Evolutionary conservation across 2,329 filamentous ascomycete genomes (phyloP), one percentile per base, ranked within the genome.

Genomic region (Calonectria pauciramosa): DNA sequence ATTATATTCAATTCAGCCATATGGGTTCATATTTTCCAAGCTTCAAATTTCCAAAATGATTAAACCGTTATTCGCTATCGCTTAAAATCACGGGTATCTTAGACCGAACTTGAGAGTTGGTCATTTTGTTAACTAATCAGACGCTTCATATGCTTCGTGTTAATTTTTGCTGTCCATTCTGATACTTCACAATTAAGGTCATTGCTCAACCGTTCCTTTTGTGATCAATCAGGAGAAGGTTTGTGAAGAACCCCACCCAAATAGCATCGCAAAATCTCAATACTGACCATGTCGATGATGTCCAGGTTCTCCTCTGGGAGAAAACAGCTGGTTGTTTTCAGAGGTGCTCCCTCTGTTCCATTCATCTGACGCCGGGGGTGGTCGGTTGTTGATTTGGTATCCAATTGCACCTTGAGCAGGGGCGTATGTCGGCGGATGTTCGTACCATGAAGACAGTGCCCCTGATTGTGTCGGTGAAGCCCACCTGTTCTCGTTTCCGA

Each of bases 41-140:
- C 16, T 54, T 30, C 16, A 54, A 54, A 30, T 54, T 30, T 28
- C 28, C 51, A 54, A 63, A 66, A 23, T 41, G 16, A 36, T 38
- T 51, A 67, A 51, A 52, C 56, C 30, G 38, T 52, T 66, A 49
- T 64, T 70, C 66, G 65, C 49, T 63, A 52, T 73, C 56, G 59
- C 71, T 74, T 28, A 23, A 51, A 70, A 38, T 52, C 63, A 67
- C 66, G 72, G 76, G 73, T 78, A 77, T 75, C 71, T 74, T 60
- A 28, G 66, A 47, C 63, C 64, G 65, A 65, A 69, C 41, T 16
- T 63, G 54, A 47, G 23, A 38, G 38, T 44, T 74, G 52, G 56
- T 59, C 65, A 68, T 70, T 38, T 70, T 38, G 20, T 28, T 20
- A 30, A 60, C n/a, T 30, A 38, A 60, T 51, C 41, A 28, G 66